A percentile compares a stretch with the other conserved stretches of the same genome.
Evolutionary conservation across 2,329 filamentous ascomycete species (phyloP).

Genomic region (Fusarium poae): DNA sequence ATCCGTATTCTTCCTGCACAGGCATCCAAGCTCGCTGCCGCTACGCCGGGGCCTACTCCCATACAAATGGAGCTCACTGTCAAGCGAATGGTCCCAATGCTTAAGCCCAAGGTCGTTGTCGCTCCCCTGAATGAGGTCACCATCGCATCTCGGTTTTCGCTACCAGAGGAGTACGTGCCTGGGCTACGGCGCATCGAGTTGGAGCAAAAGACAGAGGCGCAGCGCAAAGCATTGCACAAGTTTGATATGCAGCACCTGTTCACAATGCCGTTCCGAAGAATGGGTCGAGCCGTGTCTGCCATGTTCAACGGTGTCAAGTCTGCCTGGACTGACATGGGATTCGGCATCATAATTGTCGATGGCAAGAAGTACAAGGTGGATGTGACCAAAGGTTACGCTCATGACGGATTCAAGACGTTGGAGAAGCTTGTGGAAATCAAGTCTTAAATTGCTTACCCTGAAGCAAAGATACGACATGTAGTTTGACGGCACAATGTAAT

Average conservation of each 20-base stretch:
- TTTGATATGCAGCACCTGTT: conserved; percentile 68
- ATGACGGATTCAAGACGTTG: conserved; percentile 70
- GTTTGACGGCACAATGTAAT: background rate
- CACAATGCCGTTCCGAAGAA: conserved; percentile 69
- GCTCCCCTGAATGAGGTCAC: conserved; percentile 53
- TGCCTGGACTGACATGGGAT: conserved; percentile 69
- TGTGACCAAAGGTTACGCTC: conserved; percentile 67
- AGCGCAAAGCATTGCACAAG: conserved; percentile 58
- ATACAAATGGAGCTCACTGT: conserved; percentile 67
- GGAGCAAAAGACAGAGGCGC: conserved; percentile 55
- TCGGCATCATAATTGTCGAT: conserved; percentile 63
- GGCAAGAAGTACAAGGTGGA: conserved; percentile 69
- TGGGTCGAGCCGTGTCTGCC: conserved; percentile 56
- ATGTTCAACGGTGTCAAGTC: conserved; percentile 62
- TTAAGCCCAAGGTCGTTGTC: conserved; percentile 59
- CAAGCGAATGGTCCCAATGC: conserved; percentile 63
- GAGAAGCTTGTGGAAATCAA: conserved; percentile 64
- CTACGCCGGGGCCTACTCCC: conserved; percentile 9
- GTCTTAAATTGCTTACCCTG: conserved; percentile 21
- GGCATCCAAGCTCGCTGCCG: conserved; percentile 31
- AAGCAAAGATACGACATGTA: background rate
- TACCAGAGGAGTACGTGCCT: conserved; percentile 56
- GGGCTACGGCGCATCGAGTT: conserved; percentile 51
- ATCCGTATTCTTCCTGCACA: conserved; percentile 67
- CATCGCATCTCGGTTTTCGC: conserved; percentile 56